Conservation (phyloP, 2,329 filamentous ascomycete species). For the Verruconis gallopava region DNA sequence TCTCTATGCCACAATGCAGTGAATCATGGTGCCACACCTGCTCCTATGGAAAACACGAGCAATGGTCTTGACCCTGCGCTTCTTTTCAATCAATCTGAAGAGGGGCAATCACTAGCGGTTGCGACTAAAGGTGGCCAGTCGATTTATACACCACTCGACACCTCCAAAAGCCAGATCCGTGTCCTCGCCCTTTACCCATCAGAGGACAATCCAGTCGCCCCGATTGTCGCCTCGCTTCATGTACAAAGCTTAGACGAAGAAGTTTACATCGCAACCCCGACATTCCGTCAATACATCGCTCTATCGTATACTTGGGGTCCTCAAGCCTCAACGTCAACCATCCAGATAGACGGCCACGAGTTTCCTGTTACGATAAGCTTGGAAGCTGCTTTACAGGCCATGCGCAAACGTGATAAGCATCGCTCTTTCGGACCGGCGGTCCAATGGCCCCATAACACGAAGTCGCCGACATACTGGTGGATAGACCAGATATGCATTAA, state of each 20-base stretch:
- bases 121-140: background rate
- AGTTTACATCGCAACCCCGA: background rate
- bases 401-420: background rate
- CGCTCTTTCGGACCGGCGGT: background rate
- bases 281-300: background rate
- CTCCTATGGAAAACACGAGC: too few species aligned
- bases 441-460: background rate
- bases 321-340: background rate
- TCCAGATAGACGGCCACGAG: background rate
- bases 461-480: slow-evolving; percentile 14
- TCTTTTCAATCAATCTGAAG: too few species aligned
- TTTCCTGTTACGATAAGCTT: background rate
- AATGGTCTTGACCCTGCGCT: too few species aligned
- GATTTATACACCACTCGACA: background rate
- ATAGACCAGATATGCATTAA: slow-evolving; percentile 22
- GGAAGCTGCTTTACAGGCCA: background rate
- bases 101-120: background rate
- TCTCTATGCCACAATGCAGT: background rate
- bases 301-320: background rate
- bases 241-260: slow-evolving; percentile 1
- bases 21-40: background rate
- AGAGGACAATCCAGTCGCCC: background rate
- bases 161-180: background rate
- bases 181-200: background rate
- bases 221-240: background rate